Evolutionary conservation across 2,329 filamentous ascomycete genomes (phyloP), one percentile per base, ranked within the genome.

Genomic region (Colletotrichum orchidophilum): DNA sequence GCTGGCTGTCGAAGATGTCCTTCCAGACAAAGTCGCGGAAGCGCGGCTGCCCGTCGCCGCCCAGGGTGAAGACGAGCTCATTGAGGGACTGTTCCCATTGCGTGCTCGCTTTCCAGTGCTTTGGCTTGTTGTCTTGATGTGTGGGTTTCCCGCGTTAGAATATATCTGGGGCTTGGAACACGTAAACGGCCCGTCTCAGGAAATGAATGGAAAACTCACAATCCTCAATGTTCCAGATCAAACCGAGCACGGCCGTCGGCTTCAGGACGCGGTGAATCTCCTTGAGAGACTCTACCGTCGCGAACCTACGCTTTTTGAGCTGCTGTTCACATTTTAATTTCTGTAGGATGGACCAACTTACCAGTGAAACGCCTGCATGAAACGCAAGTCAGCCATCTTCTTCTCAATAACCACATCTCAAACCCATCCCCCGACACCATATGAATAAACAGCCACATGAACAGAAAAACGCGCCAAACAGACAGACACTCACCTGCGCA

Each of bases 221-320:
- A 74, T 93, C 90, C 78, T 94, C 92, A 70, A 91, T 83, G 75
- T 94, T 94, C 92, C 93, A 94, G 63, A 94, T 90, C 78, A 93
- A 80, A 15, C 90, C 92, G 31, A 94, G 83, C 31, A 84, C 84
- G 7, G 87, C 87, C 7, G 86, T 86, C 0, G 89, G 89, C 75
- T 87, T 87, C 58, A 94, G 80, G 0, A 92, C 86, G 57, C 92
- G 87, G 74, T 90, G 86, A n/a, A 94, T 91, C 75, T 94, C 91
- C 55, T 83, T 80, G 31, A 95, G 81, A 0, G 91, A 83, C 42
- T 88, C 85, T 52, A 86, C 81, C 63, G 87, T 92, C 49, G 92
- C 89, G 80, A 94, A 94, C 92, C 92, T 91, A 59, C 26, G 53
- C 70, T 33, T 59, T 46, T 27, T 35, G 7, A 62, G 42, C 26